These are phyloP conservation scores for Plasmodium gallinaceum DNA, from an alignment of 169 alveolate genomes.

Conservation along the genomic window DNA sequence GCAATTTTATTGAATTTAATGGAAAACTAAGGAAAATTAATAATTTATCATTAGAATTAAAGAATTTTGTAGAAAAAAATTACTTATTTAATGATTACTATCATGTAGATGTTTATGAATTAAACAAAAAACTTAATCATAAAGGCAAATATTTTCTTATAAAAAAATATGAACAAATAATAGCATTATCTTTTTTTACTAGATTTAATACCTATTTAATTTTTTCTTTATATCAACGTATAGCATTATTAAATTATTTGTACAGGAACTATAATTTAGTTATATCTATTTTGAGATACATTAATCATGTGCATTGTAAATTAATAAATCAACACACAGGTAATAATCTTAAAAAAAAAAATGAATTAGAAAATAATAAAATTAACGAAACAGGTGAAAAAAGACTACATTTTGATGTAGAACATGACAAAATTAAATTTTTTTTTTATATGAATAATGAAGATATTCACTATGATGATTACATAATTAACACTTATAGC, in stretches of 20 bases:
- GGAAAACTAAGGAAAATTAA: constrained; percentile 2
- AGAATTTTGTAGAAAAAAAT: constrained; percentile 28
- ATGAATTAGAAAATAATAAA: background rate
- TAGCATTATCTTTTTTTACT: constrained; percentile 59
- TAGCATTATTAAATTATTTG: constrained; percentile 58
- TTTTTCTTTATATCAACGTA: constrained; percentile 59
- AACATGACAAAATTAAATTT: background rate
- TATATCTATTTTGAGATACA: constrained; percentile 48
- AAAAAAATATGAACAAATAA: constrained; percentile 69
- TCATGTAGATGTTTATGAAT: constrained; percentile 35
- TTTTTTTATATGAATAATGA: constrained; percentile 71
- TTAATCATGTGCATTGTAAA: constrained; percentile 67
- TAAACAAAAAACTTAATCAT: constrained; percentile 44
- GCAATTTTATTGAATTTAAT: background rate
- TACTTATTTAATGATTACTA: constrained; percentile 47
- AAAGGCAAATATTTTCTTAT: constrained; percentile 73
- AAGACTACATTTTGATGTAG: background rate
- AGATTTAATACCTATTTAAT: constrained; percentile 57
- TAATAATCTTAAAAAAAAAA: background rate
- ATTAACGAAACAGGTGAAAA: background rate
- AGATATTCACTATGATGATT: constrained; percentile 59
- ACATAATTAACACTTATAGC: constrained; percentile 68
- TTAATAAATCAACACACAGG: constrained; percentile 32
- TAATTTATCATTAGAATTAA: constrained; percentile 24
- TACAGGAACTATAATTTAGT: constrained; percentile 46